Evolutionary conservation across 2,329 filamentous ascomycete genomes (phyloP), one percentile per base, ranked within the genome.

Genomic region (Penicillium sp.): DNA sequence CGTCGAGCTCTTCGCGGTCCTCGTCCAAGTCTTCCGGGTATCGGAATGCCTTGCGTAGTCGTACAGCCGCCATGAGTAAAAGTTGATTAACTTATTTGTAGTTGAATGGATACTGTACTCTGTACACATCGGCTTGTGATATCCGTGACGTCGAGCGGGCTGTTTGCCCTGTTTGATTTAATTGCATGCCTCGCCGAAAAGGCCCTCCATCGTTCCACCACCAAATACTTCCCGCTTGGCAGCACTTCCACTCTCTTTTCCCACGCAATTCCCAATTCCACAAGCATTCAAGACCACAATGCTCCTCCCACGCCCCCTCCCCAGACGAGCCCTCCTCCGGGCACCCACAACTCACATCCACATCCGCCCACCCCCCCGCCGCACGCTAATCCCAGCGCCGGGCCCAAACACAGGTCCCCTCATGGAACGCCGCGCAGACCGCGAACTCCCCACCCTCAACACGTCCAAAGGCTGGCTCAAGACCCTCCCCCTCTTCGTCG

Each of bases 401-500:
- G 76, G 76, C 56, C 75, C 79, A 22, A 79, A 79, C 66, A 78
- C 80, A 6, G 82, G 82, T 1, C 83, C 83, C 39, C 73, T 85
- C 35, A 77, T 84, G 69, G 76, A 79, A 58, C 81, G 83, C 51
- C 80, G 82, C 57, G 72, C 81, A 63, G 82, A 85, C 71, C 81
- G 83, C 64, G 83, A 77, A 49, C 78, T 85, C 2, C 83, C 83
- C 15, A 68, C 76, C 34, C 69, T 83, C 42, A 67, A 73, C 14
- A 65, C 66, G n/a, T 67, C 71, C 51, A 85, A 86, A 73, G 82
- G 83, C 67, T 93, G 90, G 90, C 74, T 83, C 57, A 85, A 85
- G 68, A 92, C 91, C 0, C 78, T 96, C 37, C 94, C 94, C 55
- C 80, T 96, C 74, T 98, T 98, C 83, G 74, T 89, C 55, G 77